Base-by-base conservation (phyloP, 2,329 filamentous ascomycete species). In the Lasiodiplodia hormozganensis region DNA sequence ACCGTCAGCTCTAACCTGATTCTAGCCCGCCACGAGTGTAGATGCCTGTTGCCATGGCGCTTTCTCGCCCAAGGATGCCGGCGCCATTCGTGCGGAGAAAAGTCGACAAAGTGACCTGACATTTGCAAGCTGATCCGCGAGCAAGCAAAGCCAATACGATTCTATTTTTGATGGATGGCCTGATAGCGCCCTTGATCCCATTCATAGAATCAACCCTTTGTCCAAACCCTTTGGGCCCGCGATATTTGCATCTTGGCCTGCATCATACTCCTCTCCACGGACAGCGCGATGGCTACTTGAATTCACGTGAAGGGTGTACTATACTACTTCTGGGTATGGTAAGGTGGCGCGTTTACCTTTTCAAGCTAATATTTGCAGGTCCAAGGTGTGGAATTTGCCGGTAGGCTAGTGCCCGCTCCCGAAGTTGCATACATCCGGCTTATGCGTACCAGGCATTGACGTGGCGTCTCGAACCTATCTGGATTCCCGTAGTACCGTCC, bases 381-480 rank as follows among this genome's bases (percentile, higher is more conserved):
- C 34, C 36, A 4, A 10, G 21, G 10, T 0, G 58, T 51, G 18
- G 10, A 62, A 49, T 18, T 18, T 25, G 1, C 16, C 16, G 43
- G 28, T 49, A 49, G 12, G 38, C 40, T 49, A 34, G 38, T 28
- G 28, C 38, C 40, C 38, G 25, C 43, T 31, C 36, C 57, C 57
- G 57, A 16, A 60, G 16, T 60, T 38, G 23, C 36, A 16, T 36
- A 23, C 25, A 4, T 51, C 40, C 58, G 40, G 58, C 40, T 21
- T 25, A 51, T 49, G 40, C 43, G 25, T 31, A 31, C 58, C 18
- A 34, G 25, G 25, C 1, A 51, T 18, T 36, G 23, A 7, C 21
- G 36, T 62, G 43, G 58, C 58, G 58, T 34, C 7, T 51, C 58
- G 58, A 51, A 36, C 43, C 14, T 25, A 11, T 62, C 23, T 49